phyloP scores from a whole-genome alignment of 2,329 filamentous ascomycete genomes.

The Venturia nashicola region DNA sequence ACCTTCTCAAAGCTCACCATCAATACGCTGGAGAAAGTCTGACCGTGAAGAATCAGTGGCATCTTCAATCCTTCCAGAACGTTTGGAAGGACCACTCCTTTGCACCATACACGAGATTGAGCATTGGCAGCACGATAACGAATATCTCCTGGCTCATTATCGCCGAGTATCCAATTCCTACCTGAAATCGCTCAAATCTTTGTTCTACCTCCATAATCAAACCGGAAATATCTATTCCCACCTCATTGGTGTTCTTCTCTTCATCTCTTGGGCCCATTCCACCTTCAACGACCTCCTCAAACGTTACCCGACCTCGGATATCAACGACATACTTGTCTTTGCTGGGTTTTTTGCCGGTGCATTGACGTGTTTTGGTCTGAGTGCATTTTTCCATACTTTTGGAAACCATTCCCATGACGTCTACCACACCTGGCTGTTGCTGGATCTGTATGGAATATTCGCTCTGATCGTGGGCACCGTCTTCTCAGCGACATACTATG shows the following conservation, averaged over 20 bases:
- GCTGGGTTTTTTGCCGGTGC: constrained; percentile 28
- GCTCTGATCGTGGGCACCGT: constrained; percentile 3
- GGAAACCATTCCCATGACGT: constrained; percentile 73
- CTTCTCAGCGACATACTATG: constrained; percentile 7
- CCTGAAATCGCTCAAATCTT: constrained; percentile 37
- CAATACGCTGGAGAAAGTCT: background rate
- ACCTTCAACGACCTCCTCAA: background rate
- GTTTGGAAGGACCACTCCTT: background rate
- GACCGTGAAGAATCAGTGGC: background rate
- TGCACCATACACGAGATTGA: constrained; percentile 2
- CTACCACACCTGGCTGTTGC: constrained; percentile 33
- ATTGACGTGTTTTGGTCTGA: constrained; percentile 32
- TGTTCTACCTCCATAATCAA: constrained; percentile 49
- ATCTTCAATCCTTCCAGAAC: background rate
- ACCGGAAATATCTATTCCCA: constrained; percentile 55
- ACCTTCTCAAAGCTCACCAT: background rate
- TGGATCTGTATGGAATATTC: constrained; percentile 6
- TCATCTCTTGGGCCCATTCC: background rate
- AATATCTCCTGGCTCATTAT: constrained; percentile 50
- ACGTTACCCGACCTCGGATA: constrained; percentile 6
- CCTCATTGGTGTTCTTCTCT: constrained; percentile 21
- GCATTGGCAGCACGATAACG: constrained; percentile 40
- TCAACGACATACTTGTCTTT: constrained; percentile 24
- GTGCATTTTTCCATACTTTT: constrained; percentile 67
- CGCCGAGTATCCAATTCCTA: constrained; percentile 46